Conservation (phyloP, 345 rosid genomes). For the Bretschneidera sinensis region DNA sequence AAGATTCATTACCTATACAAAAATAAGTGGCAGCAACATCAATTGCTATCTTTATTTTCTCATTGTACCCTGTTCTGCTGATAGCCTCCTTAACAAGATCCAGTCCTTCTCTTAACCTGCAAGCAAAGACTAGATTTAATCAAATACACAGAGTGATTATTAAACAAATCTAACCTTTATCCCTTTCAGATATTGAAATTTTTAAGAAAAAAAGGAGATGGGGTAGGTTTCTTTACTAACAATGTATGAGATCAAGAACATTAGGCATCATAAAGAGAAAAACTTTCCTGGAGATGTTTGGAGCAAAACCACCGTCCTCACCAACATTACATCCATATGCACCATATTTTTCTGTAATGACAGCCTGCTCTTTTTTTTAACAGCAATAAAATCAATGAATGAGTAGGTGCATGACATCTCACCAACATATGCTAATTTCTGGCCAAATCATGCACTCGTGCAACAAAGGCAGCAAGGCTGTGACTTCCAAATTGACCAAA, state of each 20-base stretch:
- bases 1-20: conserved; percentile 63
- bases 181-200: background rate
- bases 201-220: background rate
- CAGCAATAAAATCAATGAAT: conserved; percentile 30
- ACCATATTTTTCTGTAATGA: conserved; percentile 78
- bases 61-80: conserved; percentile 75
- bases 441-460: background rate
- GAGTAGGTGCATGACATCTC: conserved; percentile 17
- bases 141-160: conserved; percentile 7
- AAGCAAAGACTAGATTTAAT: conserved; percentile 15
- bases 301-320: conserved; percentile 95
- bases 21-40: conserved; percentile 84
- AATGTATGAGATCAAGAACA: conserved; percentile 11
- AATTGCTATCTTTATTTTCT: conserved; percentile 84
- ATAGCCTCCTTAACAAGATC: conserved; percentile 93
- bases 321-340: conserved; percentile 76
- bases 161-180: conserved; percentile 6
- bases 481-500: no score
- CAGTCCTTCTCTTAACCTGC: conserved; percentile 87
- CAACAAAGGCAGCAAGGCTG: no score
- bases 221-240: background rate
- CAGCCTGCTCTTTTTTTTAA: conserved; percentile 60
- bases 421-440: conserved; percentile 5
- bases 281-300: conserved; percentile 75
- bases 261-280: conserved; percentile 17